Evolutionary conservation across 2,329 filamentous ascomycete species (phyloP).

Genomic region (Zopfia rhizophila): DNA sequence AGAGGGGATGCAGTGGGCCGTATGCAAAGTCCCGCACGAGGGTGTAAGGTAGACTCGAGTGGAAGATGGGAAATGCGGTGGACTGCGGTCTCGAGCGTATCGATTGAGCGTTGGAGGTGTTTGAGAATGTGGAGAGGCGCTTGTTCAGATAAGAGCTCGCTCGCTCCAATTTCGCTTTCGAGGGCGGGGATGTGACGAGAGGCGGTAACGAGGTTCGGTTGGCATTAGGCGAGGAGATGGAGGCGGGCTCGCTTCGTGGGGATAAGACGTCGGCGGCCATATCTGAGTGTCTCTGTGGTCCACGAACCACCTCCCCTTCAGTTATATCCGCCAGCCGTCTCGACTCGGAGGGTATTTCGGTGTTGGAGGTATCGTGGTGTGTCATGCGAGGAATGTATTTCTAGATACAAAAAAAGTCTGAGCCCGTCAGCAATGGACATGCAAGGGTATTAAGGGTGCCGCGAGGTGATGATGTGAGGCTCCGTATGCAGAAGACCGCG

Average conservation of each 20-base stretch:
- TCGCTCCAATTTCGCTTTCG: conserved; percentile 65
- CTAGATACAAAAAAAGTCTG: conserved; percentile 20
- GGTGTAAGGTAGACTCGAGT: conserved; percentile 87
- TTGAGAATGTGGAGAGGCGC: conserved; percentile 85
- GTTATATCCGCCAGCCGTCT: conserved; percentile 42
- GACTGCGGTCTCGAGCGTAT: conserved; percentile 79
- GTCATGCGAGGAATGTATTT: conserved; percentile 45
- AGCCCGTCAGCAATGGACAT: conserved; percentile 32
- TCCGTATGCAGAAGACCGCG: conserved; percentile 14
- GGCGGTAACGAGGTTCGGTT: conserved; percentile 58
- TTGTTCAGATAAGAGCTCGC: conserved; percentile 80
- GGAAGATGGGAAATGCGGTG: conserved; percentile 83
- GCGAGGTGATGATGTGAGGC: neutral
- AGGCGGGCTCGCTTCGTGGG: conserved; percentile 43
- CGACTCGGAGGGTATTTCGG: conserved; percentile 33
- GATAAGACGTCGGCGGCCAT: conserved; percentile 54
- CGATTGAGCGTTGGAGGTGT: conserved; percentile 66
- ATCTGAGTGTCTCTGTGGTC: conserved; percentile 31
- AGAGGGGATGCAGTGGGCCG: conserved; percentile 80
- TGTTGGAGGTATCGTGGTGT: conserved; percentile 25
- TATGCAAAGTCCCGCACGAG: conserved; percentile 97
- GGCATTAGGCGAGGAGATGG: conserved; percentile 43
- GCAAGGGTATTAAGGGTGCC: conserved; percentile 12
- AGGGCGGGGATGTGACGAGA: conserved; percentile 61
- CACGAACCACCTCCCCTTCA: conserved; percentile 39